Evolutionary conservation across 176 grass and related monocot genomes (phyloP), one percentile per base, ranked within the genome.

Genomic region (Carex pumila): DNA sequence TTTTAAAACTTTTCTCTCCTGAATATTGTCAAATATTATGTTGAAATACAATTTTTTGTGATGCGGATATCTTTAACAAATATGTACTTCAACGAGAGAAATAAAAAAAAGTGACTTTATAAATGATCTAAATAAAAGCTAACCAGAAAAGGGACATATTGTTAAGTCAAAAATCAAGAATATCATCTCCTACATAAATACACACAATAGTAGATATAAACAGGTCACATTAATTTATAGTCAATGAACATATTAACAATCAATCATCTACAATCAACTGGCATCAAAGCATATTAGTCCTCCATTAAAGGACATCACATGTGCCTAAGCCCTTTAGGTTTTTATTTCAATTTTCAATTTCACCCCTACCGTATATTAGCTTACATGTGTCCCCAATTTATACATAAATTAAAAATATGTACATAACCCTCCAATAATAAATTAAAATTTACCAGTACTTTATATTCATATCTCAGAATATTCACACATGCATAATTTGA

Each of bases 281-380:
- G 66, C 66, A 41, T 70, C 66, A 5, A 37, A 70, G 66, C 14
- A 70, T 13, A 45, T 45, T 71, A 71, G 37, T 71, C 17, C 34
- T 71, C 2, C 37, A 19, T 71, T 77, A 17, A 77, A 77, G 56
- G 73, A 13, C 21, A 77, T 77, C 73, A 77, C 73, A 77, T 77
- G 73, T 25, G 13, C 50, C 73, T 77, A 77, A 56, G 5, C 2
- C 12, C 22, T 76, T 32, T 32, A 77, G 21, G 12, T 54, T 76
- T 76, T 53, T 53, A 6, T 29, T 29, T 53, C 10, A 0, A 11
- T 62, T 62, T 62, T 25, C 21, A 62, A 43, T 71, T 71, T 21
- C 39, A 71, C 8, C 68, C 10, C 37, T 43, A 47, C 39, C 36
- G 9, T 71, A 69, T 69, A 41, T 41, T 17, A 34, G 30, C 6